Percentiles rank a stretch among this genome's conserved stretches.
phyloP scores from a whole-genome alignment of 345 rosid species.

The Arabidopsis thaliana region TAIR10.1 NC_003070.9:28039501-28040000 shows the following conservation, averaged over 20 bases:
- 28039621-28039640: constrained; percentile 16
- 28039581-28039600: no score
- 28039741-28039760: neutral
- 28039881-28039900: no score
- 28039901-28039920: no score
- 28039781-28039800: neutral
- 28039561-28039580: no score
- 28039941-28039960: neutral
- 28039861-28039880: no score
- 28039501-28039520: no score
- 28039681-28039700: neutral
- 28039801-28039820: neutral
- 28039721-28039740: neutral
- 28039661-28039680: constrained; percentile 1
- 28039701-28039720: neutral
- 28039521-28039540: no score
- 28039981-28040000: no score
- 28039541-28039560: no score
- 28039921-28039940: no score
- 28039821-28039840: neutral
- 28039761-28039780: neutral
- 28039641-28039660: neutral
- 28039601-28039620: neutral
- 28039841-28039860: no score
- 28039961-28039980: neutral